Evolutionary conservation across 768 basidiomycete species (phyloP), one percentile per base, ranked within the genome.

Genomic region (Chalciporus chontae): DNA sequence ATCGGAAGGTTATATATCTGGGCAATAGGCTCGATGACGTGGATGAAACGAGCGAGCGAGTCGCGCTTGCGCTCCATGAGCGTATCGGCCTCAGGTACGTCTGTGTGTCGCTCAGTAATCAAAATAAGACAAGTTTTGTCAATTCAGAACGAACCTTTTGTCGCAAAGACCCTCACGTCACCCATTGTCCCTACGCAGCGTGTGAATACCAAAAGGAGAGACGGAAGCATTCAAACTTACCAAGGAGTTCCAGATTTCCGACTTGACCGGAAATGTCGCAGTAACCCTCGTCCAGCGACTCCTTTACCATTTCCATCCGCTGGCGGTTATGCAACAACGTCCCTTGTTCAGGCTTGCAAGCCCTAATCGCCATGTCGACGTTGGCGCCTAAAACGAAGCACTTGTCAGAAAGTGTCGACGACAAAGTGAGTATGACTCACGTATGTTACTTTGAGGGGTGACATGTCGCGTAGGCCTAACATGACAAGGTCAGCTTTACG

Each of bases 221-320:
- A 26, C 31, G n/a, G 27, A 26, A 9, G 18, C 23, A 23, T 14
- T 10, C 13, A 29, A 37, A 58, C 77, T 40, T 53, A 82, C 87
- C 89, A n/a, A 84, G 72, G 37, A 77, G 65, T 27, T 71, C 75
- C 46, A 92, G 67, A 60, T 89, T 78, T 8, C 78, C 79, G 15
- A 73, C 73, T 39, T 77, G 72, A 1, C 85, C 88, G 43, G 83
- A 84, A 11, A 84, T 68, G 65, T 93, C 90, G 55, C 90, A 92
- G 60, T 92, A 93, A 3, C 87, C 85, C 53, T 90, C 87, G 53
- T 88, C 74, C n/a, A 87, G 60, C 8, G 82, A 81, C 61, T 90
- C 89, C 55, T 79, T 85, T 27, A 94, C 79, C 42, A 75, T 71
- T 51, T 80, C 78, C 84, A 90, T 85, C 37, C 80, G 73, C 60